phyloP scores from a whole-genome alignment of 2,329 filamentous ascomycete genomes.

The Colletotrichum coccodes region DNA sequence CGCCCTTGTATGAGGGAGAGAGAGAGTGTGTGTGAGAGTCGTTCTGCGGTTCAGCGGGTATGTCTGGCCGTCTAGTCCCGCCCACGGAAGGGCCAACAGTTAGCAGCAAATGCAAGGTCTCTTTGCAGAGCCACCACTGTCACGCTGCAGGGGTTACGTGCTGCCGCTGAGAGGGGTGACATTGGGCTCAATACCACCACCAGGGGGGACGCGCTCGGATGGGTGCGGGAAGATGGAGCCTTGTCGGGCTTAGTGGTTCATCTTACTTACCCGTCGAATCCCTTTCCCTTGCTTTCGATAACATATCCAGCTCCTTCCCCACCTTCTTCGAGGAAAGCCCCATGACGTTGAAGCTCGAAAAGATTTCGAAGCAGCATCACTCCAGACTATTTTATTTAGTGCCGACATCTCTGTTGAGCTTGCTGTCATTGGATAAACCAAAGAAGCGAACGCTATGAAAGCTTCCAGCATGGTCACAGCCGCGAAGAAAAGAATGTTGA shows the following conservation, averaged over 20 bases:
- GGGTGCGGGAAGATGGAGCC: conserved; percentile 26
- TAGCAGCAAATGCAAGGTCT: conserved; percentile 16
- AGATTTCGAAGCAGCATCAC: not conserved
- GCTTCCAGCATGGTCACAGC: conserved; percentile 4
- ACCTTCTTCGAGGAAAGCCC: conserved; percentile 2
- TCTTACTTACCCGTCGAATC: conserved; percentile 12
- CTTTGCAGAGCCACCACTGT: conserved; percentile 11
- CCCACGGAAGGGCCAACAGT: not conserved
- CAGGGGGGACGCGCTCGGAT: not conserved
- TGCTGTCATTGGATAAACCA: not conserved
- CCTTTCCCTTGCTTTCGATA: conserved; percentile 23
- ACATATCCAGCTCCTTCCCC: conserved; percentile 21
- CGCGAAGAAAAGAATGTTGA: conserved; percentile 37
- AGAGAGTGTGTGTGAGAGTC: not conserved
- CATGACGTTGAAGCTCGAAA: not conserved
- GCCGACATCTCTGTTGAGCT: not conserved
- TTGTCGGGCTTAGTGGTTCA: conserved; percentile 30
- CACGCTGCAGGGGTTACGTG: conserved; percentile 16
- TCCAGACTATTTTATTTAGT: not conserved
- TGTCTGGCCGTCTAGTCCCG: conserved; percentile 6
- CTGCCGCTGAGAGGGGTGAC: conserved; percentile 13
- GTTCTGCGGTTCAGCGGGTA: conserved; percentile 20
- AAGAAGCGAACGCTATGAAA: conserved; percentile 8
- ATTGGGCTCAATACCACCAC: conserved; percentile 24
- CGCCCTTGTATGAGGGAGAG: not conserved